Conservation (phyloP, 176 grass and related monocot genomes). For the Musa schizocarpa region DNA sequence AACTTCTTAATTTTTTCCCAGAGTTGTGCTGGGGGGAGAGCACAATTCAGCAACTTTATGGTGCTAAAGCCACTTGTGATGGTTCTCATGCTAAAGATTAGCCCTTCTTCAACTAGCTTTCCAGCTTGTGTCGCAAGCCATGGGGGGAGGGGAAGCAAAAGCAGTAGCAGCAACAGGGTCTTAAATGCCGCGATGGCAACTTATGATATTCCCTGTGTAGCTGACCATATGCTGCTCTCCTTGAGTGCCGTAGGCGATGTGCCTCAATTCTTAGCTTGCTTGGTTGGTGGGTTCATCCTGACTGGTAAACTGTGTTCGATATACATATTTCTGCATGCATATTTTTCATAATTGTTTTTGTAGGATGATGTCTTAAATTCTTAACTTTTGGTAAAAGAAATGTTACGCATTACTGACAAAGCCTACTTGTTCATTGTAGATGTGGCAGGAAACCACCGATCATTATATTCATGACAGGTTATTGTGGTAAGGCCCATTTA, state of each 20-base stretch:
- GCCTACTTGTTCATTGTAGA: background rate
- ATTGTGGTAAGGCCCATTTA: background rate
- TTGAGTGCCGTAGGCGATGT: background rate
- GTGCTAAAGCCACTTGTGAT: background rate
- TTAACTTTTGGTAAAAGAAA: background rate
- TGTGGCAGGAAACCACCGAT: background rate
- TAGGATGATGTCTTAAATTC: no score
- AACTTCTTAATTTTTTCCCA: background rate
- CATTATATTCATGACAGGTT: background rate
- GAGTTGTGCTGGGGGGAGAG: background rate
- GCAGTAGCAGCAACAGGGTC: background rate
- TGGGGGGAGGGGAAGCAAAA: background rate
- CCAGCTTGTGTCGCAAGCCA: background rate
- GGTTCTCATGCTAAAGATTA: background rate
- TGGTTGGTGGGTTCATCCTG: background rate
- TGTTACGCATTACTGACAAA: background rate
- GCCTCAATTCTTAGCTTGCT: background rate
- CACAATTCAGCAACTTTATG: background rate
- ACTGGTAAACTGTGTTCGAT: background rate
- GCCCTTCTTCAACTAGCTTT: background rate
- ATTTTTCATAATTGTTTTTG: no score
- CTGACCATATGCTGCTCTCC: no score
- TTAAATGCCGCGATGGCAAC: constrained; percentile 3
- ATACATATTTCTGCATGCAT: background rate
- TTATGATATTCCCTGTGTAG: background rate